phyloP scores from a whole-genome alignment of 2,329 filamentous ascomycete genomes.

The Penicillium sp. region DNA sequence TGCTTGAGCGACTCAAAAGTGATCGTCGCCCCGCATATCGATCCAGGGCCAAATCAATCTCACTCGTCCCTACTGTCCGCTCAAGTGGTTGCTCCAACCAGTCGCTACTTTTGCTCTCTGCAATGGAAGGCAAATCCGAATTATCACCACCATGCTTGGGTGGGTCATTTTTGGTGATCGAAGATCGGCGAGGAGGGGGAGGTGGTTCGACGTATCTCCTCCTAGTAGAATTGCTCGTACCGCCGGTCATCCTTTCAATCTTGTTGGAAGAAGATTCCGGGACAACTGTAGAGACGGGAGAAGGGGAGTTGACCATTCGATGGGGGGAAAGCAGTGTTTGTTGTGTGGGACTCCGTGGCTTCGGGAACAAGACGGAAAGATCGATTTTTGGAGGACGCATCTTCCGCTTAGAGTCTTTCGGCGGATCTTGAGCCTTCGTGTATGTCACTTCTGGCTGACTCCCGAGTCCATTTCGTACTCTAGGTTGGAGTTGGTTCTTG shows the following conservation, averaged over 20 bases:
- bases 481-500: conserved; percentile 24
- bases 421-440: conserved; percentile 24
- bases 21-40: conserved; percentile 28
- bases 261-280: conserved; percentile 35
- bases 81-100: conserved; percentile 31
- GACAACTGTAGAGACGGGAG: conserved; percentile 35
- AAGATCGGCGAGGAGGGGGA: conserved; percentile 16
- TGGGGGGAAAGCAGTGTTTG: conserved; percentile 44
- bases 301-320: conserved; percentile 43
- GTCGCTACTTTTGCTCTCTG: conserved; percentile 22
- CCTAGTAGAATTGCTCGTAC: conserved; percentile 18
- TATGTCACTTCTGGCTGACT: conserved; percentile 25
- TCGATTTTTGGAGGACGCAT: conserved; percentile 43
- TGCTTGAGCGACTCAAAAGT: conserved; percentile 28
- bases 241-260: conserved; percentile 19
- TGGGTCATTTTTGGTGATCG: conserved; percentile 12
- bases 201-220: conserved; percentile 33
- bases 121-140: conserved; percentile 20
- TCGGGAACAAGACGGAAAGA: conserved; percentile 45
- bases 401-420: conserved; percentile 41
- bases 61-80: conserved; percentile 34
- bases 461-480: conserved; percentile 20
- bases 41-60: conserved; percentile 36
- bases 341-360: conserved; percentile 33
- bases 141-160: conserved; percentile 18